These are phyloP conservation scores for Plasmodium adleri DNA, from an alignment of 169 alveolate genomes.

Conservation along the genomic window DNA sequence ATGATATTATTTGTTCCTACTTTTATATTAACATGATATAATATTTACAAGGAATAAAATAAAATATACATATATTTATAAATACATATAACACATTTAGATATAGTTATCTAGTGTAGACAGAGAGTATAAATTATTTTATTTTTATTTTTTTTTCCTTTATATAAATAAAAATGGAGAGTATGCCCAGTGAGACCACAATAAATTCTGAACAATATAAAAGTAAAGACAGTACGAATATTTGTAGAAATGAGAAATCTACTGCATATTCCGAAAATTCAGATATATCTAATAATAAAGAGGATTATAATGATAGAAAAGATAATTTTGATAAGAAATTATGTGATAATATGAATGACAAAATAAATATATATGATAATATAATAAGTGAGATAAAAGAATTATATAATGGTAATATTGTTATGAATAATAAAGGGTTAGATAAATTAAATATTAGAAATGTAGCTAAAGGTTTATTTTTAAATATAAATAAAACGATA, in stretches of 20 bases:
- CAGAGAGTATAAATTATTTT: too few species aligned
- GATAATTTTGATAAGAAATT: slow-evolving; percentile 44
- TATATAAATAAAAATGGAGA: slow-evolving; percentile 19
- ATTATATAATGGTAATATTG: slow-evolving; percentile 62
- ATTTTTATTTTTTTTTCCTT: too few species aligned
- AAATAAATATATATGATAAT: slow-evolving; percentile 44
- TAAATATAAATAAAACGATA: background rate
- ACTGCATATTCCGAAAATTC: slow-evolving; percentile 47
- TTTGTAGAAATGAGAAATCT: slow-evolving; percentile 27
- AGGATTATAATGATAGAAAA: slow-evolving; percentile 9
- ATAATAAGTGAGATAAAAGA: slow-evolving; percentile 67
- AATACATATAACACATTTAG: too few species aligned
- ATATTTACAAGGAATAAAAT: too few species aligned
- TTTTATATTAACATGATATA: too few species aligned
- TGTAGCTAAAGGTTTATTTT: slow-evolving; percentile 11
- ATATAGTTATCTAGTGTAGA: too few species aligned
- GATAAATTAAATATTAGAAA: slow-evolving; percentile 30
- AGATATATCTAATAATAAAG: slow-evolving; percentile 32
- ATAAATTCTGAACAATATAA: slow-evolving; percentile 37
- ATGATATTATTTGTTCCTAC: too few species aligned
- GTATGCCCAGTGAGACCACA: slow-evolving; percentile 61
- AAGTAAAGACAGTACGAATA: slow-evolving; percentile 13
- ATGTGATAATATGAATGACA: slow-evolving; percentile 46
- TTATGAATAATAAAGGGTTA: slow-evolving; percentile 59
- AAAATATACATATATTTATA: too few species aligned